Base-by-base conservation (phyloP, 495 filamentous ascomycete species). In the Podospora appendiculata region DNA sequence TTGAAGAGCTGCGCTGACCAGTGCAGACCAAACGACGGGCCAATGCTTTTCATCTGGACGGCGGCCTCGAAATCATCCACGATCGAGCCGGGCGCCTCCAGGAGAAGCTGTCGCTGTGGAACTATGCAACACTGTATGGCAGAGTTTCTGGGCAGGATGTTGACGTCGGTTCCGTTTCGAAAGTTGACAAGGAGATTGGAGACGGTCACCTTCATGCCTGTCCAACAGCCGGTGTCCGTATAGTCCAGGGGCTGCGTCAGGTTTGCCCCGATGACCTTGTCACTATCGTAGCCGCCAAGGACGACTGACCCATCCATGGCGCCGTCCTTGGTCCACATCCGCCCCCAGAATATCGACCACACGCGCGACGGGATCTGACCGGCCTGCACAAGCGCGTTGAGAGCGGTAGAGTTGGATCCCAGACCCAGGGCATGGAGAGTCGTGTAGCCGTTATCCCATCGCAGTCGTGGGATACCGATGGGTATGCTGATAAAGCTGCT, bases 231-330 rank as follows among this genome's bases (percentile, higher is more conserved):
- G 0, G 59, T 54, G 8, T 49, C 34, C 12, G 50, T 34, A 25
- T 57, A 57, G 40, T 62, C 59, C 13, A 57, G 57, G 0, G 45
- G 50, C 32, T 59, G 52, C 0, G 70, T 70, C 19, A 62, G 52
- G 18, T 69, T 69, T 5, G 39, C 40, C 3, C 68, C 70, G 3
- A 57, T 62, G 7, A 64, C 59, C 46, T 75, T 76, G 12, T 71
- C 69, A 44, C 49, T 34, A 47, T 76, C 74, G 47, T 72, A 78
- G 34, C 71, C 74, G 7, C 74, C 74, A 9, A 77, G 59, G 10
- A 76, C 68, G 11, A 73, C 39, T 6, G 42, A 58, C 1, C 74
- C 74, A 49, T 78, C 68, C 42, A 68, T 61, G 53, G 61, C 58
- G 1, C 41, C 47, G 11, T 59, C 42, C 34, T 32, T 58, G 32